Evolutionary conservation across 2,329 filamentous ascomycete genomes (phyloP), one percentile per base, ranked within the genome.

Genomic region (Aspergillus japonicus): DNA sequence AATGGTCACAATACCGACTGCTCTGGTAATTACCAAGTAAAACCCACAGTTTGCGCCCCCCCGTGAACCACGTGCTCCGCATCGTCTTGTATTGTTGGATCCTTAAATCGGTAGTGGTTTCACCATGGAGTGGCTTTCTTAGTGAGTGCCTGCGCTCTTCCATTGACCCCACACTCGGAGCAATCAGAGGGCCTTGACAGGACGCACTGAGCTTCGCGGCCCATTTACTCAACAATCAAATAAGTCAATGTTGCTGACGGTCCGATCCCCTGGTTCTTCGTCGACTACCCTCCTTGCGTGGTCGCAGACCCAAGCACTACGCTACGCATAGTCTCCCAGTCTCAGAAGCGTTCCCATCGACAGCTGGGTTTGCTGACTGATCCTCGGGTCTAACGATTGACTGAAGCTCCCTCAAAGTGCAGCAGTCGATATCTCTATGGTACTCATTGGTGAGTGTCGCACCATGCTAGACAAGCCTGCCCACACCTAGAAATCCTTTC

Each of bases 131-230:
- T 35, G 33, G 14, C 11, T 35, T 35, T 4, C 11, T 16, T 35
- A 35, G 33, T 35, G 33, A 47, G 47, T 48, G 47, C 42, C 26
- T 47, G 42, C 39, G 39, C 16, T 48, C 33, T 21, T 23, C 42
- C 52, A 54, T 47, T 47, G 53, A 48, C 53, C 53, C 53, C 53
- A 55, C 53, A 55, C 4, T n/a, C 19, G 23, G 14, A 55, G 53
- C 53, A 47, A 44, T 19, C 16, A 44, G n/a, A 29, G 31, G 42
- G 47, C 53, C 42, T 55, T 55, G 53, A 55, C 53, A 55, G 53
- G 53, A 55, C 53, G 53, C 53, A 55, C 19, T 55, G 53, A 55
- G 47, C 53, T 55, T 47, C 29, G 21, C 53, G 39, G 44, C 47
- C n/a, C 53, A 35, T 47, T 48, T 26, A 19, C 24, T 47, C 35